Base-by-base conservation (phyloP, 2,329 filamentous ascomycete species). In the Fusarium mundagurra region DNA sequence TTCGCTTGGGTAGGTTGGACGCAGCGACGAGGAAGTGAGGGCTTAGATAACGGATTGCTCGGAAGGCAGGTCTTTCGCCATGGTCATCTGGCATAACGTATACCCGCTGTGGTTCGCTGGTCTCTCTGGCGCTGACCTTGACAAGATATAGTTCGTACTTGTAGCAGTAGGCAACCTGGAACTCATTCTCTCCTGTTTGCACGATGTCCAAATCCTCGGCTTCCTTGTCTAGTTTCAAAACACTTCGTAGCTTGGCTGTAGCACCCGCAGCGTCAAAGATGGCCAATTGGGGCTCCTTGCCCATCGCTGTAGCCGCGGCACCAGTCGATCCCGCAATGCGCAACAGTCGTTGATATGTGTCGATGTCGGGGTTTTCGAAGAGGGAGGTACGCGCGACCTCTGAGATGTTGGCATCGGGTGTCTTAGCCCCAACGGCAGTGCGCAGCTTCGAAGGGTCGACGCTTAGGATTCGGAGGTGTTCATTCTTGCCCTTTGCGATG, bases 401-500 rank as follows among this genome's bases (percentile, higher is more conserved):
- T 59, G 85, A 78, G 67, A 92, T 84, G 76, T 83, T 84, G 69
- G 77, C 76, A 50, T 80, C 75, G 57, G 81, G 73, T 18, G 67
- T 72, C 69, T 80, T 78, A 44, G 75, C 76, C 57, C 80, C 79
- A 48, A 78, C 72, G 7, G 79, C 77, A 73, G 80, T 61, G 59
- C 81, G 76, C 67, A 80, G 63, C 65, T 83, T 84, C 77, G 79
- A 72, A 75, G 82, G 73, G 61, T 86, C 82, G 72, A 96, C 87
- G 72, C 88, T 86, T 78, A 97, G 93, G 16, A 93, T 88, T 73
- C 95, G 90, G 74, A 98, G 90, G 83, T 98, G 95, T 79, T 93
- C 88, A 81, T 98, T 98, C 80, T 90, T 92, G 73, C 93, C 93
- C 73, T 91, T 91, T 76, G 91, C 87, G 73, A 95, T 88, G 66